Evolutionary conservation across 176 grass and related monocot species (phyloP), one percentile per base, ranked within the genome.

Genomic region (Carex parvula): DNA sequence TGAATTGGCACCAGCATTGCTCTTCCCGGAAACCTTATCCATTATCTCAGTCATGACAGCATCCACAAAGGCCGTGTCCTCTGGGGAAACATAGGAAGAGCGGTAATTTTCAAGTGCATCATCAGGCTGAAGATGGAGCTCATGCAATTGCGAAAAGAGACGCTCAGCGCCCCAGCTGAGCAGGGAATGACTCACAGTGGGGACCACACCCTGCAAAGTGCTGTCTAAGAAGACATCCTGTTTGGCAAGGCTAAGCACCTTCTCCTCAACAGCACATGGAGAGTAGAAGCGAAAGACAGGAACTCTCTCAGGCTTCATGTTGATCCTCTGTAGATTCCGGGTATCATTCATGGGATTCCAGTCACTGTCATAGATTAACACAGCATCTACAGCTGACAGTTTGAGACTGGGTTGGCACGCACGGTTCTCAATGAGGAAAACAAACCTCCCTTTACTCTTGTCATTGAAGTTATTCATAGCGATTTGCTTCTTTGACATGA

Each of bases 331-430:
- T 63, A 98, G 87, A 67, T 61, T 81, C 81, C 89, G 90, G 57
- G 91, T 84, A 54, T 98, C 95, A 91, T 94, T 98, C 81, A 81
- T 73, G 1, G 95, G 92, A 87, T 93, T 98, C 95, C 91, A 94
- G 77, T 94, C 92, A 80, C 92, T 94, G 64, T 86, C 26, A 86
- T 91, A 98, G 60, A 98, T 94, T 79, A 98, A 88, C 83, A 93
- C 81, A 55, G 83, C 89, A 93, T 98, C 95, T 85, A 98, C 87
- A 56, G 79, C 91, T 60, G 89, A 91, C 83, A 98, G 75, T 77
- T 91, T 98, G 74, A 98, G 89, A 82, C 95, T 98, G 87, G 87
- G 89, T 54, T 82, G 78, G 88, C 95, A 98, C 39, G 91, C 95
- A 65, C 86, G 91, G 74, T 86, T 93, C 83, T 95, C 95, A 73